phyloP scores from a whole-genome alignment of 495 filamentous ascomycete species.

The Lophium mytilinum region DNA sequence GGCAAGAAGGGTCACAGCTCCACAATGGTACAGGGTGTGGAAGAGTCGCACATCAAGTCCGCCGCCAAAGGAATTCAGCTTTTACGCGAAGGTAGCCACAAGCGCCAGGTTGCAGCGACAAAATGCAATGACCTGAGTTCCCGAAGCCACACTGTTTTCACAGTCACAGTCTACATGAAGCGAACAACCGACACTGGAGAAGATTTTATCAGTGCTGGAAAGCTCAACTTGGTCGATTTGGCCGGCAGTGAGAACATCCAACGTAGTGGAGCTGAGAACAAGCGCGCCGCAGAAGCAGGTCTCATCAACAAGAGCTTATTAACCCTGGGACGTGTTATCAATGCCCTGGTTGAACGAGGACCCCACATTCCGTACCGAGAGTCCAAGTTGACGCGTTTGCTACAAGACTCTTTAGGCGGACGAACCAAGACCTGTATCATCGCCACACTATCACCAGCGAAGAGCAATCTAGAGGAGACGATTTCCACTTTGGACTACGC shows the following conservation, averaged over 20 bases:
- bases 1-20: slow-evolving; percentile 68
- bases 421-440: slow-evolving; percentile 98
- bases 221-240: slow-evolving; percentile 92
- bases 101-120: slow-evolving; percentile 91
- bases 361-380: slow-evolving; percentile 92
- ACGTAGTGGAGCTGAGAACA: slow-evolving; percentile 93
- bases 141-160: slow-evolving; percentile 93
- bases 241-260: slow-evolving; percentile 97
- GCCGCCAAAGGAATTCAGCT: slow-evolving; percentile 79
- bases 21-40: slow-evolving; percentile 93
- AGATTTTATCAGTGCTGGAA: slow-evolving; percentile 87
- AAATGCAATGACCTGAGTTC: slow-evolving; percentile 98
- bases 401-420: slow-evolving; percentile 94
- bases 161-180: slow-evolving; percentile 82
- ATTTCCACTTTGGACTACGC: slow-evolving; percentile 97
- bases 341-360: slow-evolving; percentile 86
- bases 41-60: slow-evolving; percentile 82
- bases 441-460: slow-evolving; percentile 88
- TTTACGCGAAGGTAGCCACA: slow-evolving; percentile 82
- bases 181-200: slow-evolving; percentile 72
- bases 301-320: slow-evolving; percentile 97
- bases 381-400: slow-evolving; percentile 86
- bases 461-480: slow-evolving; percentile 92
- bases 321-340: slow-evolving; percentile 93
- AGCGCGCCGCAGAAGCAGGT: slow-evolving; percentile 88